Conservation (phyloP, 805 yeast species). For the Sugiyamaella marilandica region DNA sequence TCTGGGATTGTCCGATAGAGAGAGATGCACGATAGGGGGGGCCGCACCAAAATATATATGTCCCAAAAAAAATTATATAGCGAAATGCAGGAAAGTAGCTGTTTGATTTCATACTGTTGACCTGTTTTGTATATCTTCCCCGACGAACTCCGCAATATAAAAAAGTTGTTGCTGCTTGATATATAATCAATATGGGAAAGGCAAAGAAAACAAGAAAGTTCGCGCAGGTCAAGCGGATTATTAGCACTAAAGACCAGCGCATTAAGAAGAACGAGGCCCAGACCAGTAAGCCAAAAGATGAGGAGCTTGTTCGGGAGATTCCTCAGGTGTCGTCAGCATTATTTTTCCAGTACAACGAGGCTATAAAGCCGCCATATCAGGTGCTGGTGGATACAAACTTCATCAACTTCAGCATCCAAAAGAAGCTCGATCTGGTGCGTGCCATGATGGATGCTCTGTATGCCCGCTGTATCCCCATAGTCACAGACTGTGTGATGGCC, state of each 20-base stretch:
- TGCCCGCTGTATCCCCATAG: constrained; percentile 92
- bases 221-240: constrained; percentile 81
- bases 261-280: constrained; percentile 38
- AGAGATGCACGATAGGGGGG: neutral
- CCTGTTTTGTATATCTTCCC: too few species aligned
- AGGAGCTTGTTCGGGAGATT: constrained; percentile 65
- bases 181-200: constrained; percentile 73
- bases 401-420: constrained; percentile 92
- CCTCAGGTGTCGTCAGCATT: constrained; percentile 96
- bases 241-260: constrained; percentile 61
- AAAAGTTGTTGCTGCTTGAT: too few species aligned
- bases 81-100: too few species aligned
- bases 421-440: constrained; percentile 87
- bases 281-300: constrained; percentile 48
- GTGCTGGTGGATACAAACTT: constrained; percentile 94
- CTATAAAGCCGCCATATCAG: constrained; percentile 97
- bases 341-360: constrained; percentile 89
- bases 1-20: neutral
- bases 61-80: neutral
- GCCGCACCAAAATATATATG: neutral
- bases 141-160: too few species aligned
- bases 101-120: too few species aligned
- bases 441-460: constrained; percentile 95
- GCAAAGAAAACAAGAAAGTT: constrained; percentile 96
- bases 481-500: constrained; percentile 97